Base-by-base conservation (phyloP, 164 flowering plant genomes). In the Magnolia sinica region DNA sequence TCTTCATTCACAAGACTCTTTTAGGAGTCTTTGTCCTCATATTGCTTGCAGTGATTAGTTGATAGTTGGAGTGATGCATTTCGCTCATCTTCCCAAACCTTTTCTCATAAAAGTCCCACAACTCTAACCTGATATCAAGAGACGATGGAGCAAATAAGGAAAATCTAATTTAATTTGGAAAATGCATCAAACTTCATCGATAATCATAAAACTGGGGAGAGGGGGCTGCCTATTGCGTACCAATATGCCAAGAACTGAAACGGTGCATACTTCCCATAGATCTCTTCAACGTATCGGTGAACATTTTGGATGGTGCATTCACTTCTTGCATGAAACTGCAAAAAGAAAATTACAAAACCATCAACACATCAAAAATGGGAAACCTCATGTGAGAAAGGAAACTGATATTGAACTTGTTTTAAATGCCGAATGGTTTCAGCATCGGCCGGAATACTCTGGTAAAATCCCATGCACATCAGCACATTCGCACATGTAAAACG, bases 211-310 rank as follows among this genome's bases (percentile, higher is more conserved):
- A 74, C n/a, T 27, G 14, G 52, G 7, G 50, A 19, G 24, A 24
- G 6, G 13, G 11, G 29, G 5, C 29, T 63, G 52, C 50, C 4
- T 9, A 14, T 37, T n/a, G 19, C 29, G 3, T 83, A 88, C 93
- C 93, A 87, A 76, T 87, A 90, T 69, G 88, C 90, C 73, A 90
- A 74, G 83, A 82, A 88, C 78, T 90, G 90, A 79, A 78, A 88
- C 37, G 89, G 93, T 64, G 86, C 82, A 77, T 82, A 87, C 74
- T 84, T 83, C 9, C 80, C 89, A 81, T 88, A 90, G 10, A 88
- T 81, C 16, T 67, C 73, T 72, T 87, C 85, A 72, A 85, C 86
- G 45, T 81, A 83, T 64, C 22, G 69, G 64, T 80, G 81, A 65
- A 87, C 74, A 65, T 86, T 87, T 72, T n/a, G 27, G 72, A 58